Percentiles rank a stretch among this genome's conserved stretches.
These are phyloP conservation scores for Stagonosporopsis vannaccii DNA, from an alignment of 2,329 filamentous ascomycete genomes.

Conservation along the genomic window DNA sequence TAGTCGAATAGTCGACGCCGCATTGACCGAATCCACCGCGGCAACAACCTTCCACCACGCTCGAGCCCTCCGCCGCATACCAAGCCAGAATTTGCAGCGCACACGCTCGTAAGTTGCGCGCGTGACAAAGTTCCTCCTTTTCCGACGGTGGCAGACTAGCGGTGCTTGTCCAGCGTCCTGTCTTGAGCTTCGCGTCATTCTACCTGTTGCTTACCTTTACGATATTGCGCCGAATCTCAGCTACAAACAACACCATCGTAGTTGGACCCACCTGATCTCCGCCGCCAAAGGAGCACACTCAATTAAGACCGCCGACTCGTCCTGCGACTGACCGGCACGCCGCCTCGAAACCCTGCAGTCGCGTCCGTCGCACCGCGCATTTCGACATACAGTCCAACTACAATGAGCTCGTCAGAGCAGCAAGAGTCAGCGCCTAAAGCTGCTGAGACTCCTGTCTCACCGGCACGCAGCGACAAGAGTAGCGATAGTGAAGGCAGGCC, in stretches of 20 bases:
- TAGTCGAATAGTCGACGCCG: constrained; percentile 35
- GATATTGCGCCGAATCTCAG: constrained; percentile 5
- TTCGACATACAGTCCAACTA: constrained; percentile 16
- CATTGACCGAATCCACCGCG: constrained; percentile 36
- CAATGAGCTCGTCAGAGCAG: constrained; percentile 38
- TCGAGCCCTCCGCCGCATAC: constrained; percentile 18
- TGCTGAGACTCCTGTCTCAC: constrained; percentile 28
- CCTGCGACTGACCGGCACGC: background rate
- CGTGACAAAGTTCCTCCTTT: background rate
- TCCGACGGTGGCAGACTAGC: background rate
- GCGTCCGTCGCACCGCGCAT: constrained; percentile 9
- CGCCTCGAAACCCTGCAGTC: constrained; percentile 6
- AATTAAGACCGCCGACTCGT: background rate
- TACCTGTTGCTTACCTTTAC: background rate
- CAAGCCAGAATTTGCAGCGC: constrained; percentile 15
- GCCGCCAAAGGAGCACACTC: background rate
- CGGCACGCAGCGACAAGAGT: constrained; percentile 50
- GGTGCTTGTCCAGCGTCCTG: background rate
- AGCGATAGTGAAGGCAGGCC: constrained; percentile 62
- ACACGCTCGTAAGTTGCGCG: constrained; percentile 3
- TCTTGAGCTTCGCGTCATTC: constrained; percentile 8
- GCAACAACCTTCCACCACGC: constrained; percentile 28
- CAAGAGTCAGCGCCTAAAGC: constrained; percentile 22
- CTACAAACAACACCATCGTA: constrained; percentile 5
- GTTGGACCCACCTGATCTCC: background rate